Base-by-base conservation (phyloP, 2,329 filamentous ascomycete species). In the Ceratocystis papillata region DNA sequence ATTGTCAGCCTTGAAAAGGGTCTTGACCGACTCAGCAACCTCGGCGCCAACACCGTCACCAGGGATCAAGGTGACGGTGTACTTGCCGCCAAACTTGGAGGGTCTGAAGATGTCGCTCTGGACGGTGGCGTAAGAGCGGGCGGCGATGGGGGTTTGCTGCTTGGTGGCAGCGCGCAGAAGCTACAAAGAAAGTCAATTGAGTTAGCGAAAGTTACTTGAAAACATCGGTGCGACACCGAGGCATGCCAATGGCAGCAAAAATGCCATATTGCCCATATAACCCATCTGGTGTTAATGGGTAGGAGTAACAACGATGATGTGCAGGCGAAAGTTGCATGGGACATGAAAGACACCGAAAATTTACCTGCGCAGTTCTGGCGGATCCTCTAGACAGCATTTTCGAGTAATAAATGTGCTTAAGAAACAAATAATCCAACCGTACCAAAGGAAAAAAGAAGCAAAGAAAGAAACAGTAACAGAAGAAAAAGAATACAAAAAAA, bases 1-100 rank as follows among this genome's bases (percentile, higher is more conserved):
- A 76, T 96, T 97, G 82, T 97, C 93, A 76, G 93, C 92, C 86
- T 96, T 97, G 87, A 97, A 97, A 78, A 99, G 88, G 72, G 93
- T 95, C 87, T 96, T 96, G 77, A 99, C 93, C 70, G 90, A 94
- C 80, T 97, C 92, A 73, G 93, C 91, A 69, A 97, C 92, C 81
- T 99, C 94, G 77, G 90, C 90, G 78, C 94, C 94, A 76, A 99
- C 96, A 82, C 94, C 94, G 74, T 99, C 94, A 85, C 93, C 94
- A 77, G 94, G 94, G 77, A 99, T 97, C 75, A 99, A 83, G 70
- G 93, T 96, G 73, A 96, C 93, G 46, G 94, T 99, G 84, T 97
- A 99, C 82, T 97, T 99, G 81, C 93, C 90, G 77, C 94, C 94
- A 78, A 92, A 97, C 84, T 97, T 94, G 81, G 93, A 91, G 73